Evolutionary conservation across 2,329 filamentous ascomycete genomes (phyloP).

Genomic region (Arthrobotrys sinensis): DNA sequence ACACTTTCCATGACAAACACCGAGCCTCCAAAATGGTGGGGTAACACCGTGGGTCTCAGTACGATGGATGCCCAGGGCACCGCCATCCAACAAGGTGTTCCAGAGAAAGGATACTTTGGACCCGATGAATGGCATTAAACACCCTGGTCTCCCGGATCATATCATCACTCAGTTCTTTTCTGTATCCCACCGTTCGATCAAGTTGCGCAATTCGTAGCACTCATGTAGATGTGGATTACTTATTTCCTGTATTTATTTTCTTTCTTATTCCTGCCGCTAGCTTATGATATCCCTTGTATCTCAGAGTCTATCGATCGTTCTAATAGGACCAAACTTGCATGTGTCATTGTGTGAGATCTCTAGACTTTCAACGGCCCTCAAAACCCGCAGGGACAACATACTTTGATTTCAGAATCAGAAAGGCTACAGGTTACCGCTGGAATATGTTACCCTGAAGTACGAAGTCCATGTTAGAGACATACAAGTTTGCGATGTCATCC

Average conservation of each 20-base stretch:
- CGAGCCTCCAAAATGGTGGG: conserved; percentile 75
- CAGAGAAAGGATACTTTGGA: conserved; percentile 71
- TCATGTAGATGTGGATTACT: conserved; percentile 27
- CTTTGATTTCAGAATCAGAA: no score
- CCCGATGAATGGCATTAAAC: conserved; percentile 70
- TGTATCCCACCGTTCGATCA: background rate
- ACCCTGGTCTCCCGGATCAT: background rate
- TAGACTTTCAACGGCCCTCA: no score
- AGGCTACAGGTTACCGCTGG: no score
- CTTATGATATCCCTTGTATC: conserved; percentile 40
- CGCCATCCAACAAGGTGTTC: conserved; percentile 69
- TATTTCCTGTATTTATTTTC: conserved; percentile 47
- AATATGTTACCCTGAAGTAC: no score
- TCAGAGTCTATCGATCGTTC: background rate
- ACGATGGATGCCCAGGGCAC: conserved; percentile 70
- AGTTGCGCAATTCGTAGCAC: background rate
- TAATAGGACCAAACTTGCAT: background rate
- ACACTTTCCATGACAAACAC: conserved; percentile 75
- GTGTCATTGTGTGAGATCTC: no score
- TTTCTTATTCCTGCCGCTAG: background rate
- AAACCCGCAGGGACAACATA: no score
- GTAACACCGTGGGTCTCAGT: conserved; percentile 71
- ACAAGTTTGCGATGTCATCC: no score
- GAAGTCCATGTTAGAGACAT: no score
- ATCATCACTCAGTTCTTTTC: background rate